Base-by-base conservation (phyloP, 1,139 yeast genomes). In the Saccharomyces hybrid region DNA sequence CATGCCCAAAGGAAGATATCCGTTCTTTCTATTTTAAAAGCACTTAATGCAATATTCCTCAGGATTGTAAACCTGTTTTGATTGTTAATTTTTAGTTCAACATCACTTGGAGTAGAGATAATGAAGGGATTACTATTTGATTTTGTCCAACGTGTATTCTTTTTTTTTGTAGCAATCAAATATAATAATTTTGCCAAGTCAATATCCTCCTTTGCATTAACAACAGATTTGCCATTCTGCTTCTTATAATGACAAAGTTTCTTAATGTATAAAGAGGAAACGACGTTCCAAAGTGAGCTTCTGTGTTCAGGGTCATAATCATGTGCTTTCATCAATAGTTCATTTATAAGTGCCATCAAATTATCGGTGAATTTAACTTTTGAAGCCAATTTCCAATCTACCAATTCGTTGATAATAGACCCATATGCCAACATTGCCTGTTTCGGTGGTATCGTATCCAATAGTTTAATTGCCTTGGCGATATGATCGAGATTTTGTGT, bases 1-100 rank as follows among this genome's bases (percentile, higher is more conserved):
- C 67, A 61, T n/a, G 63, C 60, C 70, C 70, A 66, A 4, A 51
- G 44, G 47, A 62, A 63, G 3, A 63, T 58, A 32, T 64, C 66
- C 14, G 52, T 55, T 23, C 65, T 56, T 2, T 54, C 44, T 13
- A 49, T 51, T 38, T 55, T 49, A 5, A 57, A 48, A 1, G 69
- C 64, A 27, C 52, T 54, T 25, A 51, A 38, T 16, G 66, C 67
- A 31, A 66, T 65, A 29, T 58, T 63, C 54, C 60, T 59, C 9
- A 66, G 46, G 1, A 66, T 64, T 1, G 60, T 56, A 26, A 57
- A 50, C 28, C 56, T 52, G 50, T 65, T 66, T 13, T 50, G 52
- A 8, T 57, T 56, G 3, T 60, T 56, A 3, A 66, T 50, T 47
- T 58, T 65, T 4, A 66, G 25, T 11, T 52, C 52, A 5, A 62